Evolutionary conservation across 257 asterid species (phyloP), one percentile per base, ranked within the genome.

Genomic region (Paulownia fortunei): DNA sequence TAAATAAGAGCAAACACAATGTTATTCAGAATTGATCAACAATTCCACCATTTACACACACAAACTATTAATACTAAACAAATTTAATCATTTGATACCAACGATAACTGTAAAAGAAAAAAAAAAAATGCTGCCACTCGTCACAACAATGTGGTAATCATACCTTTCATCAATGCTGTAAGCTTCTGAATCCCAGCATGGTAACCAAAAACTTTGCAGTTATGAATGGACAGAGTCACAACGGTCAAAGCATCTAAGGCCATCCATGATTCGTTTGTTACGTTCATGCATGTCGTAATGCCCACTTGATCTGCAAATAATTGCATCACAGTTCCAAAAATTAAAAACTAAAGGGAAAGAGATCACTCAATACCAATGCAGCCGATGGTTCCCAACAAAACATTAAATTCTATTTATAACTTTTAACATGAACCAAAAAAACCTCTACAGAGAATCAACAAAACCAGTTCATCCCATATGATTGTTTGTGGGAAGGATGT

Each of bases 141-240:
- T 72, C 58, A 46, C 37, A 68, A 47, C 71, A 23, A 24, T 11
- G 69, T 46, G 41, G 67, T 63, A 76, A 39, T 62, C 54, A 27
- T 84, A 93, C 98, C 98, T 90, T 95, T 95, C 97, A 93, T 87
- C 84, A 95, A 78, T 56, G 99, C 97, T 30, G 97, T 88, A 75
- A 95, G 94, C 88, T 93, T 95, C 78, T 90, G 97, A 79, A 95
- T 86, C 67, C 97, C 99, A 77, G 92, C 91, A 82, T 90, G 85
- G 86, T 88, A 90, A 65, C 92, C 93, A 85, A 93, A 83, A 64
- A 90, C 93, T 84, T 89, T 86, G 93, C 98, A 93, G 81, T 95
- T 95, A 90, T 95, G 96, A 90, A 87, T 79, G 61, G 99, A 95
- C 84, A 88, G 87, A 41, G 92, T 83, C 86, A 89, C 87, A 80